Conservation (phyloP, 169 alveolate genomes). For the Cryptosporidium canis region DNA sequence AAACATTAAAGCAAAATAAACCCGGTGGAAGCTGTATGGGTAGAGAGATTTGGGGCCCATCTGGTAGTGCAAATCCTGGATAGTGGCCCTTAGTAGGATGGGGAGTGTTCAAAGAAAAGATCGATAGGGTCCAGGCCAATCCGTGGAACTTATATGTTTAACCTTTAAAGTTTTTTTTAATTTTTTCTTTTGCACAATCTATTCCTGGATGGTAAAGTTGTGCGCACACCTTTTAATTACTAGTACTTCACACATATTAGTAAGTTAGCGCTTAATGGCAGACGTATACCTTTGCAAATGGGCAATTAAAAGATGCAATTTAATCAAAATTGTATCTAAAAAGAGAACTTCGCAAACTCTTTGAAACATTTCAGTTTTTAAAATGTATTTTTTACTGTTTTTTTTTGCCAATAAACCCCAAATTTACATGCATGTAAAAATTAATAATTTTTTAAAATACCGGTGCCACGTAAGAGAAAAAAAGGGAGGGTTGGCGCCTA, state of each 20-base stretch:
- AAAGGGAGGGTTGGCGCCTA: conserved; percentile 63
- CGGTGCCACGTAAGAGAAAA: conserved; percentile 67
- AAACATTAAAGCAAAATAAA: too few species aligned
- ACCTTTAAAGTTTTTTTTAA: too few species aligned
- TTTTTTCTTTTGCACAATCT: too few species aligned
- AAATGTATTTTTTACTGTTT: not conserved
- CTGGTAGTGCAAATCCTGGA: too few species aligned
- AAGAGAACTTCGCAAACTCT: not conserved
- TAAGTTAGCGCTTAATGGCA: not conserved
- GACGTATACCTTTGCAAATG: not conserved
- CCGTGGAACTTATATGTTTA: too few species aligned
- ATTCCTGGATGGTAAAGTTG: not conserved
- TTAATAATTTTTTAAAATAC: not conserved
- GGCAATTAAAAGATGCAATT: not conserved
- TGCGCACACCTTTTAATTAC: not conserved
- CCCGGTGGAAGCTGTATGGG: too few species aligned
- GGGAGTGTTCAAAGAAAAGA: too few species aligned
- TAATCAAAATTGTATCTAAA: not conserved
- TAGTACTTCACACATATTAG: not conserved
- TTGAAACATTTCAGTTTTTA: not conserved
- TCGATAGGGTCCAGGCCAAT: too few species aligned
- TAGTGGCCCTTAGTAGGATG: too few species aligned
- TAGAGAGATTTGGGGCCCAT: too few species aligned
- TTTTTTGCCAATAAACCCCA: not conserved
- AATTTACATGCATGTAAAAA: conserved; percentile 35